A percentile compares a stretch with the other conserved stretches of the same genome.
Conservation (phyloP, 2,329 filamentous ascomycete genomes). For the Cryphonectria parasitica region DNA sequence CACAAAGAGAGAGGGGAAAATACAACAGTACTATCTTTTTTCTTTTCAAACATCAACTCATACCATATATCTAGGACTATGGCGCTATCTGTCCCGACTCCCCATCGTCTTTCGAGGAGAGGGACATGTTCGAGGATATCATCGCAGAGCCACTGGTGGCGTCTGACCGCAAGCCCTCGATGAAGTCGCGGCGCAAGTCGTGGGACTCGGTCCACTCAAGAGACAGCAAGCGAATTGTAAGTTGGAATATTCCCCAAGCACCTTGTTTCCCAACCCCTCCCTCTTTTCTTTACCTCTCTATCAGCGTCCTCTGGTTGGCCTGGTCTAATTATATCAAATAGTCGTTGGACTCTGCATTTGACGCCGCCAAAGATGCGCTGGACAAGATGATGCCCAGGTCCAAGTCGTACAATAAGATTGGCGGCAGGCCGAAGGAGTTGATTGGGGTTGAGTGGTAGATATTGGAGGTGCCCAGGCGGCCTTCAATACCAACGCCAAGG, state of each 20-base stretch:
- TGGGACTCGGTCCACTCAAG: conserved; percentile 8
- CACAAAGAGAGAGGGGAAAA: background rate
- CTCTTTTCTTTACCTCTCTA: background rate
- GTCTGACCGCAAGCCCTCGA: conserved; percentile 5
- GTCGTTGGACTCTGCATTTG: conserved; percentile 5
- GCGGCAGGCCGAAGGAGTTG: background rate
- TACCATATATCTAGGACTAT: background rate
- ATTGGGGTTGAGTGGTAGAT: conserved; percentile 5
- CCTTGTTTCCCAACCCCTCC: no score
- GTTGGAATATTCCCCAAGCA: background rate
- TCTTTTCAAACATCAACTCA: background rate
- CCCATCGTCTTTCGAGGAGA: conserved; percentile 1
- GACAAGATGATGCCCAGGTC: conserved; percentile 13
- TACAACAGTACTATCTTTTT: no score
- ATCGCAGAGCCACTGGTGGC: conserved; percentile 7
- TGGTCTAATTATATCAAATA: background rate
- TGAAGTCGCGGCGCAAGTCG: conserved; percentile 7
- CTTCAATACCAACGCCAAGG: background rate
- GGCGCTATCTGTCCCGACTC: conserved; percentile 5
- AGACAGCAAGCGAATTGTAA: conserved; percentile 10
- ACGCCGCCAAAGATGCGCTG: conserved; percentile 3
- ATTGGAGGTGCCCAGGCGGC: background rate
- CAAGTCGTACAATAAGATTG: conserved; percentile 8
- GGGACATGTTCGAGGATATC: conserved; percentile 8
- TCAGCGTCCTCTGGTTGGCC: background rate